Conservation (phyloP, 495 filamentous ascomycete genomes). For the Lentithecium fluviatile region DNA sequence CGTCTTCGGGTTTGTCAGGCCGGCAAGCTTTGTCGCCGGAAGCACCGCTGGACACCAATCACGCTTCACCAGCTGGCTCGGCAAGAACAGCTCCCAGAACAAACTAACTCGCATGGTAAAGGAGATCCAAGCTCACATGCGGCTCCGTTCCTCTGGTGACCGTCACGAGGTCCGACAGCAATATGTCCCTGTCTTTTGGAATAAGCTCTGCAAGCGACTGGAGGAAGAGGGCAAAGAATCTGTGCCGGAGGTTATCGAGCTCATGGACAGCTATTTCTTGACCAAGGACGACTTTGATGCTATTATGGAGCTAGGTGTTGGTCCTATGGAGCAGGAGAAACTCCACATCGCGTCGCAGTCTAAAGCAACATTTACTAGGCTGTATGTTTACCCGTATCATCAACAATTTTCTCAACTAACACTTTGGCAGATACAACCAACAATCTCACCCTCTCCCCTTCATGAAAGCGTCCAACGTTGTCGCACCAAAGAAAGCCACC, state of each 20-base stretch:
- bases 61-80: slow-evolving; percentile 84
- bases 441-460: slow-evolving; percentile 89
- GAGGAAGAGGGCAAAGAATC: slow-evolving; percentile 43
- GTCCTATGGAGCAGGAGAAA: slow-evolving; percentile 68
- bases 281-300: slow-evolving; percentile 92
- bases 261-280: slow-evolving; percentile 98
- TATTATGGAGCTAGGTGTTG: slow-evolving; percentile 87
- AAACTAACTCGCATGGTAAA: slow-evolving; percentile 85
- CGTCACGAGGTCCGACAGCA: slow-evolving; percentile 91
- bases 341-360: slow-evolving; percentile 81
- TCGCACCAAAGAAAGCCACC: slow-evolving; percentile 60
- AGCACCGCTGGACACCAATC: slow-evolving; percentile 57
- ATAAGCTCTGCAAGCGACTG: slow-evolving; percentile 64
- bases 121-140: slow-evolving; percentile 96
- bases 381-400: slow-evolving; percentile 48
- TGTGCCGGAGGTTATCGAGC: slow-evolving; percentile 58
- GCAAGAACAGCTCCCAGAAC: slow-evolving; percentile 85
- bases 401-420: background rate
- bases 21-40: slow-evolving; percentile 86
- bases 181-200: slow-evolving; percentile 89
- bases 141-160: slow-evolving; percentile 86
- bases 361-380: slow-evolving; percentile 82
- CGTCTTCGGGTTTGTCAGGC: slow-evolving; percentile 91
- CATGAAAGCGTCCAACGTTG: slow-evolving; percentile 82
- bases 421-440: slow-evolving; percentile 67